phyloP scores from a whole-genome alignment of 306 rosid genomes.

The Rosa chinensis region DNA sequence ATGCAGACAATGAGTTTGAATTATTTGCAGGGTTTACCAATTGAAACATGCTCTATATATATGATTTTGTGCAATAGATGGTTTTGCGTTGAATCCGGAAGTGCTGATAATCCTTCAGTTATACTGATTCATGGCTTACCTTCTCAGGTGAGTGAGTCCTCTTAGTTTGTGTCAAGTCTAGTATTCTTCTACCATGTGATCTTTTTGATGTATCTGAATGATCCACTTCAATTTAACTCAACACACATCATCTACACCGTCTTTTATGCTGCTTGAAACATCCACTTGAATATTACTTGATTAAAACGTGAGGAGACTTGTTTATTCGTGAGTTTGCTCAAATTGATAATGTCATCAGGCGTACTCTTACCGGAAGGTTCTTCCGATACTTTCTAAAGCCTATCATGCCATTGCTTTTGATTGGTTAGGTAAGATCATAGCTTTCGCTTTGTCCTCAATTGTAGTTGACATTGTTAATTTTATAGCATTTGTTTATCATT shows the following conservation, averaged over 20 bases:
- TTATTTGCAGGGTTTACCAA: constrained; percentile 47
- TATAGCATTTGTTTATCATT: not conserved
- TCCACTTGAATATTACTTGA: not conserved
- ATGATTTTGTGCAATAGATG: constrained; percentile 78
- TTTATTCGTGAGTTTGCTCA: not conserved
- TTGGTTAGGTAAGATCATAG: constrained; percentile 67
- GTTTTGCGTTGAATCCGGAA: constrained; percentile 89
- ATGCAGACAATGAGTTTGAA: constrained; percentile 39
- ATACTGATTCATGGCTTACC: constrained; percentile 89
- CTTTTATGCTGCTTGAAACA: not conserved
- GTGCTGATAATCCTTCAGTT: constrained; percentile 69
- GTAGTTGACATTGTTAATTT: constrained; percentile 2
- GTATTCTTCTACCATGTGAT: not conserved
- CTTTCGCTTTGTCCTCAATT: constrained; percentile 15
- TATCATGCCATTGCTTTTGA: constrained; percentile 73
- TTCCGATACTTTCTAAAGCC: constrained; percentile 64
- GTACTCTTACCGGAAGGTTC: constrained; percentile 84
- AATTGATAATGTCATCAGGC: constrained; percentile 54
- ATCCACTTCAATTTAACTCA: not conserved
- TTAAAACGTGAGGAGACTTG: not conserved
- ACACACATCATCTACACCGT: not conserved
- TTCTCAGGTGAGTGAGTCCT: constrained; percentile 62
- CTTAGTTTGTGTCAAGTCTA: constrained; percentile 8
- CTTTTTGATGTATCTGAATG: not conserved
- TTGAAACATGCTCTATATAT: constrained; percentile 44